Evolutionary conservation across 768 basidiomycete species (phyloP), one percentile per base, ranked within the genome.

Genomic region (Kwoniella botswanensis): DNA sequence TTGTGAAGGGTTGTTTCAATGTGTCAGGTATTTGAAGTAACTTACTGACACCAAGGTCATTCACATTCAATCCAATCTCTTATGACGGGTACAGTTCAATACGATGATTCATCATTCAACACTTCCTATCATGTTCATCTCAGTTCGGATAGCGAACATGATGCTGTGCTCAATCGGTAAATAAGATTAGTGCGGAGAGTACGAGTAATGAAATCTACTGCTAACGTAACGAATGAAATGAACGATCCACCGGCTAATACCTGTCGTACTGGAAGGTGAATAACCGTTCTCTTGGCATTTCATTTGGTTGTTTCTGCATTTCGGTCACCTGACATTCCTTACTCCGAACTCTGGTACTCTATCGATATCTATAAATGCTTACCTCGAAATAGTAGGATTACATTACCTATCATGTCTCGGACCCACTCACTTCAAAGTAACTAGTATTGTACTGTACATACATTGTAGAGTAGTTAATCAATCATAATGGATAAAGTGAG

Each of bases 241-340:
- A 35, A 15, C 46, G 46, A 50, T 12, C 46, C 4, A 7, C 18
- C 46, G 46, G 46, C 46, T 18, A 18, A 15, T 17, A 50, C 46
- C 46, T 50, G 12, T 50, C 46, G 46, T 18, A 6, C 13, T 15
- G 46, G 4, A 50, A 6, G 46, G 46, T 50, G 12, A 50, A 4
- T 50, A 50, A 50, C 46, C 46, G 46, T 50, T 50, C 18, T 50
- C 46, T 50, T 50, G 46, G 46, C 46, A 50, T 50, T 50, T 50
- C 46, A 50, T 15, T 50, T 50, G 13, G 12, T 13, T 13, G 46
- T 50, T 50, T 35, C 35, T 35, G 35, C 7, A 35, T 35, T 35
- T 35, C 35, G 46, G 18, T 50, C 46, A 50, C 46, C 46, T 50
- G 46, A 50, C 46, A 50, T 50, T 50, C 46, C 46, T 50, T 18